Evolutionary conservation across 768 basidiomycete species (phyloP).

Genomic region (Nidularia sp.): DNA sequence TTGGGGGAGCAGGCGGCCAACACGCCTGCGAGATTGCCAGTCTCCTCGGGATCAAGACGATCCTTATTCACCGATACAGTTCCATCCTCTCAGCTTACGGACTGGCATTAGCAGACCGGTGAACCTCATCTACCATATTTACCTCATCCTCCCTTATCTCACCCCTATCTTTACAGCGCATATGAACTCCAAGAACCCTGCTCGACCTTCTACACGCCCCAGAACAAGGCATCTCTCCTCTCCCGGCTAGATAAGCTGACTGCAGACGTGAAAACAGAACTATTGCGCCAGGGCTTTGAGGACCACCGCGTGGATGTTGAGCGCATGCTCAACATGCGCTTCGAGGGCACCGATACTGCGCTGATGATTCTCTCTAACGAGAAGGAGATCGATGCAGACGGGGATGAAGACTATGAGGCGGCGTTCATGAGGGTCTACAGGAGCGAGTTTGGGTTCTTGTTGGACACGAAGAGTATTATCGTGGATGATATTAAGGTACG

Average conservation of each 20-base stretch:
- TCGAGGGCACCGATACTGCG: slow-evolving; percentile 90
- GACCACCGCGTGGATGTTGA: slow-evolving; percentile 69
- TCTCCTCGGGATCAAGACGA: slow-evolving; percentile 81
- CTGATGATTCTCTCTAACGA: slow-evolving; percentile 72
- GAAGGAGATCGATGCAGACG: slow-evolving; percentile 36
- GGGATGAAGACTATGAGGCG: slow-evolving; percentile 67
- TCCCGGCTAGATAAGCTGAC: slow-evolving; percentile 70
- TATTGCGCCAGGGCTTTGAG: slow-evolving; percentile 80
- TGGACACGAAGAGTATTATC: slow-evolving; percentile 78
- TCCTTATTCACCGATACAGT: slow-evolving; percentile 87
- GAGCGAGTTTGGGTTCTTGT: slow-evolving; percentile 86
- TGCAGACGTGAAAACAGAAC: slow-evolving; percentile 55
- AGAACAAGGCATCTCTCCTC: slow-evolving; percentile 50
- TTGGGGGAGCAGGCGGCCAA: slow-evolving; percentile 89
- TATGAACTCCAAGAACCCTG: slow-evolving; percentile 88
- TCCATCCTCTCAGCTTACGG: slow-evolving; percentile 94
- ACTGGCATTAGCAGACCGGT: slow-evolving; percentile 82
- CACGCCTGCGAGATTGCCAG: slow-evolving; percentile 91
- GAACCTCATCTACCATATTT: slow-evolving; percentile 1
- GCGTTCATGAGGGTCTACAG: slow-evolving; percentile 82
- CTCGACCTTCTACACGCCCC: slow-evolving; percentile 69
- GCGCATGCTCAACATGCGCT: slow-evolving; percentile 87
- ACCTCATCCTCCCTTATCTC: neutral
- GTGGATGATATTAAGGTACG: slow-evolving; percentile 88
- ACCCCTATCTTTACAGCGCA: slow-evolving; percentile 41